Conservation (phyloP, 75 land plant genomes). For the Pinus tabuliformis region DNA sequence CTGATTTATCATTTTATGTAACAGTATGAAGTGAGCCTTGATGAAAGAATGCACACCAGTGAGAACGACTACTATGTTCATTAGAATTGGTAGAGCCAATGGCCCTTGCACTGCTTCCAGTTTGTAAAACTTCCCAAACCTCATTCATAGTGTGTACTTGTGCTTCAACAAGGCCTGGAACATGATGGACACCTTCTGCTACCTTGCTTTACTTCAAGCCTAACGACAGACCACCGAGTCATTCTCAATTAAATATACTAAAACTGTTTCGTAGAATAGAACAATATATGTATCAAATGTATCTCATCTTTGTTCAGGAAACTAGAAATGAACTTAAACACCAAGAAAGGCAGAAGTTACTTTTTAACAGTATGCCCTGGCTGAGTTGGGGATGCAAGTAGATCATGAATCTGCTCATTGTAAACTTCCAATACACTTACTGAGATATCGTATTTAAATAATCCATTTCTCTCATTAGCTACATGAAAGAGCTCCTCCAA, state of each 20-base stretch:
- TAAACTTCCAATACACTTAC: slow-evolving; percentile 97
- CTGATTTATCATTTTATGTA: neutral
- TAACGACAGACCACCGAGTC: slow-evolving; percentile 16
- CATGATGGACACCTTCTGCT: slow-evolving; percentile 90
- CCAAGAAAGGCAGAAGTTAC: slow-evolving; percentile 25
- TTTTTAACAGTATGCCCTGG: slow-evolving; percentile 52
- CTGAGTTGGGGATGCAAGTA: slow-evolving; percentile 55
- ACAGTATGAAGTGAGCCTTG: neutral
- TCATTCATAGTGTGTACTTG: slow-evolving; percentile 65
- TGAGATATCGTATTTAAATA: slow-evolving; percentile 61
- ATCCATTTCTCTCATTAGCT: slow-evolving; percentile 57
- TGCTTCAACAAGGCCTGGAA: slow-evolving; percentile 93
- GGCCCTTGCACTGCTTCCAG: slow-evolving; percentile 86
- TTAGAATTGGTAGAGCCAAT: slow-evolving; percentile 91
- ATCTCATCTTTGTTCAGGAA: neutral
- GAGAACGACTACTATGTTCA: slow-evolving; percentile 97
- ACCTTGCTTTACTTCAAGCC: slow-evolving; percentile 93
- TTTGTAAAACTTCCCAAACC: slow-evolving; percentile 84
- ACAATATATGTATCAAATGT: neutral
- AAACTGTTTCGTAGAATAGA: neutral
- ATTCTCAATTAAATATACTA: neutral
- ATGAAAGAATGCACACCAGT: slow-evolving; percentile 52
- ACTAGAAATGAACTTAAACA: neutral
- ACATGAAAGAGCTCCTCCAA: slow-evolving; percentile 75
- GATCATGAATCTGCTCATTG: slow-evolving; percentile 92